phyloP scores from a whole-genome alignment of 257 asterid species.

The Solanum dulcamara region DNA sequence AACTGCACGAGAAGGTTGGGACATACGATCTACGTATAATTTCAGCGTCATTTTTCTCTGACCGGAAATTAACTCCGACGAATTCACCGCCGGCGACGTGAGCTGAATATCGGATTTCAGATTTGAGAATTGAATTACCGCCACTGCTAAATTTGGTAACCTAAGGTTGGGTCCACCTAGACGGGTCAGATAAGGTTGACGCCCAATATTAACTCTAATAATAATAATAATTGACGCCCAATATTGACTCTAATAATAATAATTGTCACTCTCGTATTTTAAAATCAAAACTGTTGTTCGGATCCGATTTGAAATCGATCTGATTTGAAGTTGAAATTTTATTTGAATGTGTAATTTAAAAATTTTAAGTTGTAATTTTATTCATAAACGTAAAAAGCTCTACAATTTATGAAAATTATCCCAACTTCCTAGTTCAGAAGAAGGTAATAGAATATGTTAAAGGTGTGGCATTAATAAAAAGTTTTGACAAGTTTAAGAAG shows the following conservation, averaged over 20 bases:
- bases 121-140: not conserved
- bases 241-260: no score
- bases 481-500: no score
- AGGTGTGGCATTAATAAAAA: no score
- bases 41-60: slow-evolving; percentile 26
- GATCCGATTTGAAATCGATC: no score
- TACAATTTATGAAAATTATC: no score
- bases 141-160: not conserved
- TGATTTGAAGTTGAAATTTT: no score
- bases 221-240: not conserved
- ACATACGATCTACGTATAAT: slow-evolving; percentile 70
- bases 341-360: no score
- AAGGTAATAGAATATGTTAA: no score
- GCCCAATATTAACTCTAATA: not conserved
- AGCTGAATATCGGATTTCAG: not conserved
- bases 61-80: not conserved
- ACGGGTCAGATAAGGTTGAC: not conserved
- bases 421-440: no score
- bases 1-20: slow-evolving; percentile 88
- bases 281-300: no score
- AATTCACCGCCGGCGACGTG: not conserved
- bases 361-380: not conserved
- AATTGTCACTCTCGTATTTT: no score
- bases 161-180: not conserved
- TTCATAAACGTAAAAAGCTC: no score